These are phyloP conservation scores for Dendrobium chrysotoxum DNA, from an alignment of 106 monocot genomes.

Conservation along the genomic window DNA sequence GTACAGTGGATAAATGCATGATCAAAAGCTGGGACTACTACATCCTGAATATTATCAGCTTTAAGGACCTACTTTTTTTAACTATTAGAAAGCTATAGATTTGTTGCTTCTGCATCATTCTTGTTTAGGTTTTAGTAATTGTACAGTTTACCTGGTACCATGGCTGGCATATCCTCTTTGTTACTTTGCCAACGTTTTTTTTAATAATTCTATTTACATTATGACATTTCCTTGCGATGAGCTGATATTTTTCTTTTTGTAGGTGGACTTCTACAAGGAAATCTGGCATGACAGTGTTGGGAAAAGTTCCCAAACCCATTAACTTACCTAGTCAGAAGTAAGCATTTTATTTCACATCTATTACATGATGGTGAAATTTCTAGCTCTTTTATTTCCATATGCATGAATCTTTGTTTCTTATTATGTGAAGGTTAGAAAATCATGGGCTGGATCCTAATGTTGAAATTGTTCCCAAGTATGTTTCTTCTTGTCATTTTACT, in stretches of 20 bases:
- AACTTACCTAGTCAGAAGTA: conserved; percentile 71
- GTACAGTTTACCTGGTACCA: not conserved
- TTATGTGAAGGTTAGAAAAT: conserved; percentile 73
- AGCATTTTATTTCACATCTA: not conserved
- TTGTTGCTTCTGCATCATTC: not conserved
- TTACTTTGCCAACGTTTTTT: not conserved
- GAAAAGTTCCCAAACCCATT: conserved; percentile 66
- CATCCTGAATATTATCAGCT: not conserved
- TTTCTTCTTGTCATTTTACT: not conserved
- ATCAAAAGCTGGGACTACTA: not conserved
- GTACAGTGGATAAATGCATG: not conserved
- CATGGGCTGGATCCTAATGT: conserved; percentile 91
- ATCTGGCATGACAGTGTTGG: conserved; percentile 54
- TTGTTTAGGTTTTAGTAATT: not conserved
- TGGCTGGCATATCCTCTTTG: not conserved
- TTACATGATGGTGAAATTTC: not conserved
- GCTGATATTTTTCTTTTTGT: not conserved
- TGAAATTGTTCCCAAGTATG: conserved; percentile 99
- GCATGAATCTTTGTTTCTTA: not conserved
- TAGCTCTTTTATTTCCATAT: not conserved
- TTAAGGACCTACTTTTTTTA: not conserved
- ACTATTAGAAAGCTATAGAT: not conserved
- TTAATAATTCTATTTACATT: not conserved
- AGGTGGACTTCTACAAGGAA: conserved; percentile 46
- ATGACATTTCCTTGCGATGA: not conserved